These are phyloP conservation scores for Aspergillus versicolor DNA, from an alignment of 2,329 filamentous ascomycete genomes.

Conservation along the genomic window DNA sequence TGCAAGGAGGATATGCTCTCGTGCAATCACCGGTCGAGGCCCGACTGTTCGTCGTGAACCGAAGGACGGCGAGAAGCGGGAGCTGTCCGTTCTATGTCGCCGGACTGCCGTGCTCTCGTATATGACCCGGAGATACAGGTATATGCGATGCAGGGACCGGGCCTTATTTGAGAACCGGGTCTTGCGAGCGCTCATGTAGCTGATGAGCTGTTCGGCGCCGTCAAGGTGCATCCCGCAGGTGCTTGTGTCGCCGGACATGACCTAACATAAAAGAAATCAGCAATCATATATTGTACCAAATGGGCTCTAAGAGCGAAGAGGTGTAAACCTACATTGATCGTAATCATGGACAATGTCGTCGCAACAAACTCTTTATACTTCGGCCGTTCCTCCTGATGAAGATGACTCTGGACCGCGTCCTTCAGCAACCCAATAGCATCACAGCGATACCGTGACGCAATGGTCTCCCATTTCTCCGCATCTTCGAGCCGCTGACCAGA, in stretches of 20 bases:
- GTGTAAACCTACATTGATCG: conserved; percentile 7
- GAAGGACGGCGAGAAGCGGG: neutral
- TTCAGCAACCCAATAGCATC: conserved; percentile 7
- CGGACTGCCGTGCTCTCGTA: conserved; percentile 11
- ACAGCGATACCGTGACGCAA: conserved; percentile 3
- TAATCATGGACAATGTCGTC: conserved; percentile 12
- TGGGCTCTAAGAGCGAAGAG: neutral
- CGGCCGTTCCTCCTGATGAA: neutral
- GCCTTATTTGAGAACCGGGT: conserved; percentile 6
- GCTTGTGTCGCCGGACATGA: conserved; percentile 11
- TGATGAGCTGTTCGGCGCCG: conserved; percentile 9
- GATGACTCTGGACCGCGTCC: conserved; percentile 1
- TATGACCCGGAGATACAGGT: conserved; percentile 8
- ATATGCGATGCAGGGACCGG: conserved; percentile 8
- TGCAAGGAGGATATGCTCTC: neutral
- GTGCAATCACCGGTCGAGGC: neutral
- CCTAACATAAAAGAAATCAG: neutral
- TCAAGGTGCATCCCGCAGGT: conserved; percentile 11
- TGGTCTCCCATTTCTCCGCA: neutral
- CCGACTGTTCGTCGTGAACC: neutral
- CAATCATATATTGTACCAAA: neutral
- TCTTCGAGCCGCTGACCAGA: neutral
- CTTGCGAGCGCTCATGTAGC: neutral
- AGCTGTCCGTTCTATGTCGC: neutral
- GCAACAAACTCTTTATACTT: conserved; percentile 14